Conservation (phyloP, 108 stramenopile genomes). For the Skeletonema marinoi region DNA sequence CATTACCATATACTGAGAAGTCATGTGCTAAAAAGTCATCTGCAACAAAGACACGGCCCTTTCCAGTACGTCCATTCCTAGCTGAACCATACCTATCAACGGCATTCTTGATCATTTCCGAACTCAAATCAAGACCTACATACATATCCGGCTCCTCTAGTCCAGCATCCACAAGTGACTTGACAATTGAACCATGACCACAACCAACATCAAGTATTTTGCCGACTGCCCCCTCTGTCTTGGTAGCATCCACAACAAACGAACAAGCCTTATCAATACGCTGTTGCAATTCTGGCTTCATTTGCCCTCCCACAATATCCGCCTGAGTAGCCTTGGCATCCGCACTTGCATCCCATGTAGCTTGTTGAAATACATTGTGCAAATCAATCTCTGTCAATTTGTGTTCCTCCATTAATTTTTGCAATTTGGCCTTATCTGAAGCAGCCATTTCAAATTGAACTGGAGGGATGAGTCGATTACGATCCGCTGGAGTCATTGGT, state of each 20-base stretch:
- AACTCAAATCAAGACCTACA: constrained; percentile 66
- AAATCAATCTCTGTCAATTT: constrained; percentile 48
- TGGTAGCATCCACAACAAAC: constrained; percentile 50
- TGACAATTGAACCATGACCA: constrained; percentile 69
- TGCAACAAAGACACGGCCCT: constrained; percentile 35
- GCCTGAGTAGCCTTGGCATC: constrained; percentile 72
- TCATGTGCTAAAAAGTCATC: constrained; percentile 55
- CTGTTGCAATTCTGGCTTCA: constrained; percentile 55
- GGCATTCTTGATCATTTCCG: constrained; percentile 79
- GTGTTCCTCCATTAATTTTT: constrained; percentile 47
- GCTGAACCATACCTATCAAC: constrained; percentile 36
- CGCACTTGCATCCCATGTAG: constrained; percentile 82
- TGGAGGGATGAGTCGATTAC: constrained; percentile 42
- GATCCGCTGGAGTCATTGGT: constrained; percentile 45
- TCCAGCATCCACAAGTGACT: constrained; percentile 54
- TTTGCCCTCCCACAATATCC: constrained; percentile 55
- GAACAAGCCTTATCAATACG: constrained; percentile 55
- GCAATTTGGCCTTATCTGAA: constrained; percentile 46
- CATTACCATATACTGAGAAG: constrained; percentile 37
- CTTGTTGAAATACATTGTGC: constrained; percentile 64
- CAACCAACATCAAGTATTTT: constrained; percentile 74
- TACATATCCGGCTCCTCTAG: constrained; percentile 51
- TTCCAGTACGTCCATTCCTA: constrained; percentile 40
- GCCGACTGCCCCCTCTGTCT: constrained; percentile 14
- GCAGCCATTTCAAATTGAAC: constrained; percentile 46